These are phyloP conservation scores for Pythium dissimile DNA, from an alignment of 352 stramenopile genomes.

Conservation along the genomic window DNA sequence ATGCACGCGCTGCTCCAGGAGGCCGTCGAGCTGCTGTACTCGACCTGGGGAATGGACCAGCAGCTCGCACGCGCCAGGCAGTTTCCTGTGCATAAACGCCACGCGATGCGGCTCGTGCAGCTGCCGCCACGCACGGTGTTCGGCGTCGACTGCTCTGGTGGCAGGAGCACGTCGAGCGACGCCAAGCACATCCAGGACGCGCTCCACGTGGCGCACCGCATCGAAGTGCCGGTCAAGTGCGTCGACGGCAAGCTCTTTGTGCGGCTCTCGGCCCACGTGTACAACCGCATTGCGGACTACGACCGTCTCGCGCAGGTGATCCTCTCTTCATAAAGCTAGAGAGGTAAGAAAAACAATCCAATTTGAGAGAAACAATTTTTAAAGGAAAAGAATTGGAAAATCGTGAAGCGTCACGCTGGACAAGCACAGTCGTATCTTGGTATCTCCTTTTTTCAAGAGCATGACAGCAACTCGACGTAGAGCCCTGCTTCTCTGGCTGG, in stretches of 20 bases:
- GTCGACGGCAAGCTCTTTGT: slow-evolving; percentile 85
- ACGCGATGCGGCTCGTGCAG: slow-evolving; percentile 74
- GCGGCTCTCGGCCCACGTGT: slow-evolving; percentile 90
- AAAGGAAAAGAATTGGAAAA: too few relatives aligned
- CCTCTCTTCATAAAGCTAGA: too few relatives aligned
- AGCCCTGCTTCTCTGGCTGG: too few relatives aligned
- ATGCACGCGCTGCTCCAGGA: slow-evolving; percentile 61
- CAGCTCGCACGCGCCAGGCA: slow-evolving; percentile 28
- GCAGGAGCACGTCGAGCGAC: slow-evolving; percentile 64
- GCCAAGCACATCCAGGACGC: slow-evolving; percentile 91
- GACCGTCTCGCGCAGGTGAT: slow-evolving; percentile 42
- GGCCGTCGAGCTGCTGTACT: slow-evolving; percentile 58
- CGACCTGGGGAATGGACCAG: slow-evolving; percentile 46
- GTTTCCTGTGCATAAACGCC: slow-evolving; percentile 55
- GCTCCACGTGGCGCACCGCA: slow-evolving; percentile 67
- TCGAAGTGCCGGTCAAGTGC: slow-evolving; percentile 94
- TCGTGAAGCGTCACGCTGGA: too few relatives aligned
- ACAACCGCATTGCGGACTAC: slow-evolving; percentile 89
- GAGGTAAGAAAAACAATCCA: too few relatives aligned
- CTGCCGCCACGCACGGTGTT: slow-evolving; percentile 56
- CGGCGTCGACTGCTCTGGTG: slow-evolving; percentile 23
- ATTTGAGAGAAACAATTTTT: too few relatives aligned
- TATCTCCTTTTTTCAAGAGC: too few relatives aligned
- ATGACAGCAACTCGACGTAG: too few relatives aligned
- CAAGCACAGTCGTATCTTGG: too few relatives aligned